Conservation (phyloP, 352 stramenopile species). For the Phytophthora hibernalis region DNA sequence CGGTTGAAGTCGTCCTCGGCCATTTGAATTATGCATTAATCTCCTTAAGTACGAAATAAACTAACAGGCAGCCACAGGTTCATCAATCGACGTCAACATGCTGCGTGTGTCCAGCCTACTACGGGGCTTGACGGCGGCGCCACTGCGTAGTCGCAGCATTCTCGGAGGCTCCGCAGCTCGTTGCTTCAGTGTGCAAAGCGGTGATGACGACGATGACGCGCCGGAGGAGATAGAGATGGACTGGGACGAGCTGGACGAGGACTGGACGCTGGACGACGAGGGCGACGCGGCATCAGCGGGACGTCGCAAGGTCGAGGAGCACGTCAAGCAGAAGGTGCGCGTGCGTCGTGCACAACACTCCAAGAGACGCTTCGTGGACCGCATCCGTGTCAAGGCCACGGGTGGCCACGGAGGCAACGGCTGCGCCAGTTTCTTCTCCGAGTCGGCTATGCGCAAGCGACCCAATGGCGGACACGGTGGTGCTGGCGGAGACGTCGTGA, state of each 20-base stretch:
- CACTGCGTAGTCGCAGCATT: constrained; percentile 38
- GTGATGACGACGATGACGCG: constrained; percentile 40
- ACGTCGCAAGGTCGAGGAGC: constrained; percentile 70
- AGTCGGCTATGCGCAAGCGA: constrained; percentile 76
- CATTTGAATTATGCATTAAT: background rate
- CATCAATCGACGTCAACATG: constrained; percentile 37
- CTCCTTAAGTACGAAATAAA: constrained; percentile 3
- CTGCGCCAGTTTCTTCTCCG: constrained; percentile 89
- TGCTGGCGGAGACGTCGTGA: constrained; percentile 81
- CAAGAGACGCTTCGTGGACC: constrained; percentile 91
- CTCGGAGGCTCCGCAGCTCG: constrained; percentile 20
- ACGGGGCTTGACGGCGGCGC: constrained; percentile 52
- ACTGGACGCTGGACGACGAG: constrained; percentile 33
- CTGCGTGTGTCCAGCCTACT: constrained; percentile 63
- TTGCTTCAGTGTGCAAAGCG: constrained; percentile 15
- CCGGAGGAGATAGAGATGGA: constrained; percentile 40
- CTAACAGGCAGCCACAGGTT: background rate
- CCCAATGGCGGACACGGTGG: constrained; percentile 88
- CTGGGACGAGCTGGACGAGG: constrained; percentile 36
- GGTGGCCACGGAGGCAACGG: constrained; percentile 90
- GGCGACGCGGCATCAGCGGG: constrained; percentile 30
- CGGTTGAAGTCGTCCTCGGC: constrained; percentile 41
- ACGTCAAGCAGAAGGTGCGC: constrained; percentile 89
- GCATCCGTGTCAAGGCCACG: constrained; percentile 90
- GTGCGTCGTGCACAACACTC: constrained; percentile 85